A percentile compares a stretch with the other conserved stretches of the same genome.
These are phyloP conservation scores for Funneliformis geosporum DNA, from an alignment of 192 early-diverging fungal genomes.

Conservation along the genomic window DNA sequence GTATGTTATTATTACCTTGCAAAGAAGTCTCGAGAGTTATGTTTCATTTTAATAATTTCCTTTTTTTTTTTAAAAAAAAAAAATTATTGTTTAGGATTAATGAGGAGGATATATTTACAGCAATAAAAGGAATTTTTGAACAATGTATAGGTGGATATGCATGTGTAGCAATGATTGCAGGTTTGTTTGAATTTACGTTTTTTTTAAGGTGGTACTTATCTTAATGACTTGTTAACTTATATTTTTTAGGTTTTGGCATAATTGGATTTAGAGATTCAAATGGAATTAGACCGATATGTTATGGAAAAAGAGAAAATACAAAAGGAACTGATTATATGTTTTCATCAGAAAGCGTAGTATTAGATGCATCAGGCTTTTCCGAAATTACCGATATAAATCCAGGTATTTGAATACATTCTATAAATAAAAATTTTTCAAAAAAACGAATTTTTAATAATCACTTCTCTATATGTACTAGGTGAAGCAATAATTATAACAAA, in stretches of 20 bases:
- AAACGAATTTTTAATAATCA: background rate
- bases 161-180: conserved; percentile 95
- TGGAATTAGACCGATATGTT: conserved; percentile 95
- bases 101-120: conserved; percentile 97
- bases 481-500: conserved; percentile 95
- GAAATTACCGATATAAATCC: conserved; percentile 90
- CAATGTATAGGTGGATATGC: conserved; percentile 93
- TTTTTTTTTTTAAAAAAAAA: too few species aligned
- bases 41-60: too few species aligned
- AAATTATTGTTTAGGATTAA: conserved; percentile 68
- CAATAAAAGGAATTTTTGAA: conserved; percentile 79
- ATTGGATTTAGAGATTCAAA: conserved; percentile 94
- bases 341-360: conserved; percentile 94
- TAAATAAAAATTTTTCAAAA: background rate
- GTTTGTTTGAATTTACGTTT: conserved; percentile 34
- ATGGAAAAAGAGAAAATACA: conserved; percentile 73
- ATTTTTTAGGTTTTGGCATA: conserved; percentile 77
- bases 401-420: conserved; percentile 40
- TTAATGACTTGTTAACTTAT: background rate
- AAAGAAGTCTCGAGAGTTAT: too few species aligned
- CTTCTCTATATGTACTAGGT: conserved; percentile 38
- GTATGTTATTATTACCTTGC: conserved; percentile 37
- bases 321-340: conserved; percentile 95
- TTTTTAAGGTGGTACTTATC: too few species aligned
- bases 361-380: conserved; percentile 87